Evolutionary conservation across 192 early-diverging fungal genomes (phyloP).

Genomic region (Podila horticola): DNA sequence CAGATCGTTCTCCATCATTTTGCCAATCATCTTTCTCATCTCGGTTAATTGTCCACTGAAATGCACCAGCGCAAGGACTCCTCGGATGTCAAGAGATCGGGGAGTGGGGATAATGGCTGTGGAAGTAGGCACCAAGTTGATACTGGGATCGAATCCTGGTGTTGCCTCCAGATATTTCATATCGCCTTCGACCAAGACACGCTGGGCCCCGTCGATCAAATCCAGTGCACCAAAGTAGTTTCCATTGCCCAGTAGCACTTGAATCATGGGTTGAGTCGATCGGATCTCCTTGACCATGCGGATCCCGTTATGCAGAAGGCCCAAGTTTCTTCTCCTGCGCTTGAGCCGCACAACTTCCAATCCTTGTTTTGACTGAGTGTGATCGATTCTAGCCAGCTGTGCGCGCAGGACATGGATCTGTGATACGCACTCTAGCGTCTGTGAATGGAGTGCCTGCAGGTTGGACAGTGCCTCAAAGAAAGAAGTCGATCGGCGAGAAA

Average conservation of each 20-base stretch:
- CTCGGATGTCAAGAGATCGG: conserved; percentile 65
- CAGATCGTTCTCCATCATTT: conserved; percentile 82
- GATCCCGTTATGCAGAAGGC: conserved; percentile 72
- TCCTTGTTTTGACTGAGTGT: conserved; percentile 78
- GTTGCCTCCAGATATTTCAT: conserved; percentile 45
- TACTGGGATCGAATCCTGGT: conserved; percentile 41
- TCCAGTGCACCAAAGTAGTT: conserved; percentile 93
- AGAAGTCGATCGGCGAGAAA: conserved; percentile 91
- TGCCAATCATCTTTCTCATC: conserved; percentile 71
- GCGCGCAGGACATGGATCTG: conserved; percentile 86
- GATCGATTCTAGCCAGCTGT: conserved; percentile 70
- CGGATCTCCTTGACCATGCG: conserved; percentile 79
- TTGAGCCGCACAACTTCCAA: conserved; percentile 86
- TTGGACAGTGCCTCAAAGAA: conserved; percentile 97
- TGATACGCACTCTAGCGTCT: conserved; percentile 88
- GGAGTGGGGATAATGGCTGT: conserved; percentile 53
- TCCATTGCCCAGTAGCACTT: conserved; percentile 79
- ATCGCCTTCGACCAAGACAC: conserved; percentile 63
- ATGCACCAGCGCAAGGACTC: conserved; percentile 66
- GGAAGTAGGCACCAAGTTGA: conserved; percentile 46
- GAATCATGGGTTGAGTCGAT: conserved; percentile 86
- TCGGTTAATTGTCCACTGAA: conserved; percentile 71
- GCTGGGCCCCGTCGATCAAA: conserved; percentile 84
- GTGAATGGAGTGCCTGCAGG: conserved; percentile 90
- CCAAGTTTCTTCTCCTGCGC: conserved; percentile 77